Base-by-base conservation (phyloP, 1,284 basidiomycete species). In the Apiotrichum montevideense region DNA sequence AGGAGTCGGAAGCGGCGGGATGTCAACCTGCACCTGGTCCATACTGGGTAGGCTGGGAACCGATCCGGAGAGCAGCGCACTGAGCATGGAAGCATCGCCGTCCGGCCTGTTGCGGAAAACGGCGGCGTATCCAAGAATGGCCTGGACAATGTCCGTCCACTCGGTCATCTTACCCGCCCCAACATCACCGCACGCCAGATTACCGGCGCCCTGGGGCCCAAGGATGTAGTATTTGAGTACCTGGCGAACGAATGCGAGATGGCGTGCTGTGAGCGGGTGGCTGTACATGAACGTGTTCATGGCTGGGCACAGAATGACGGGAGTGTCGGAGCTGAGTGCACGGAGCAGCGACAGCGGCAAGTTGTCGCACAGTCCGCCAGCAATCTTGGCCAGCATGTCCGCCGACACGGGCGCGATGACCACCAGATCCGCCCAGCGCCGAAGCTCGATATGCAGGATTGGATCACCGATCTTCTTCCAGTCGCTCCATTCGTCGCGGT, bases 271-370 rank as follows among this genome's bases (percentile, higher is more conserved):
- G 39, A 98, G 80, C n/a, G 92, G 91, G 69, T 98, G 93, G 62
- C 88, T 82, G 71, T 89, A 98, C 95, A 98, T 98, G 64, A 90
- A 80, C 5, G 94, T 98, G 74, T 98, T 98, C 95, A 98, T 98
- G 0, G 96, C 95, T 3, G 95, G 96, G 68, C 94, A 98, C 35
- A 98, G 76, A 66, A 87, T 88, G 14, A 90, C 91, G 2, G 88
- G 87, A 0, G 88, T 95, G 2, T 81, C 81, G 0, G 90, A 87
- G 7, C 87, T 80, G 0, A 96, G 79, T 0, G 94, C 95, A 14
- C 95, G 86, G 58, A 98, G 82, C 8, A 98, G 79, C 6, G 89
- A 93, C 2, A 93, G 95, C 29, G 85, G 84, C 35, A 98, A 83
- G 70, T 95, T 95, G 71, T 98, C 94, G 70, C 92, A 96, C 1